Conservation (phyloP, 805 yeast species). For the Barnettozyma sp. region DNA sequence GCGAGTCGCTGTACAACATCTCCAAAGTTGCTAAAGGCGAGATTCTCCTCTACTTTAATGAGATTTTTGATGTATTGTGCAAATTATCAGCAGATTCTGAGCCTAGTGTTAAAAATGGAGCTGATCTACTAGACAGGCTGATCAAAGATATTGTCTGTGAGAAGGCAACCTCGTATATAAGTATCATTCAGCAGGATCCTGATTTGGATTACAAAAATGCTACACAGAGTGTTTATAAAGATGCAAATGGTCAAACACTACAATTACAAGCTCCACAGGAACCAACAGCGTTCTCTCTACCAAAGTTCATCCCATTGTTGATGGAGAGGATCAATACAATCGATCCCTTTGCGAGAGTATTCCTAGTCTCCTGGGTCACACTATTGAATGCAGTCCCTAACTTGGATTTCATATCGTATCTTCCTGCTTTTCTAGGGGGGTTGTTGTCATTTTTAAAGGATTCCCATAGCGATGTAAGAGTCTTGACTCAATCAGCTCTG, state of each 20-base stretch:
- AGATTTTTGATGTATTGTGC: conserved; percentile 88
- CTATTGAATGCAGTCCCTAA: conserved; percentile 92
- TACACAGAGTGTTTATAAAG: conserved; percentile 39
- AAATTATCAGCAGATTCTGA: conserved; percentile 87
- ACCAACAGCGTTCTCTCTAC: conserved; percentile 71
- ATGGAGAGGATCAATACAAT: conserved; percentile 87
- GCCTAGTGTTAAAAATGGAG: conserved; percentile 88
- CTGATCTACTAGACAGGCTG: conserved; percentile 83
- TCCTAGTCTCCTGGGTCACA: conserved; percentile 88
- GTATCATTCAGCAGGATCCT: conserved; percentile 51
- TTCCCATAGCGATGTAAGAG: conserved; percentile 79
- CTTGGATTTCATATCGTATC: conserved; percentile 73
- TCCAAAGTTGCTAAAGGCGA: conserved; percentile 97
- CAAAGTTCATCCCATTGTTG: conserved; percentile 84
- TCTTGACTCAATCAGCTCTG: conserved; percentile 73
- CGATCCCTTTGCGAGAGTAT: conserved; percentile 88
- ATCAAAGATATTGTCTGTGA: conserved; percentile 94
- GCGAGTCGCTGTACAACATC: conserved; percentile 91
- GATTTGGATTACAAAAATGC: conserved; percentile 32
- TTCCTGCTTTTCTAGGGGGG: conserved; percentile 87
- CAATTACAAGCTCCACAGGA: conserved; percentile 56
- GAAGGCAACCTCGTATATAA: conserved; percentile 81
- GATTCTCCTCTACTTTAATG: conserved; percentile 84
- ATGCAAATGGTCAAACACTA: conserved; percentile 50
- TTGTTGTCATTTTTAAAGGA: conserved; percentile 73